phyloP scores from a whole-genome alignment of 2,329 filamentous ascomycete species.

The Cercospora sesami region DNA sequence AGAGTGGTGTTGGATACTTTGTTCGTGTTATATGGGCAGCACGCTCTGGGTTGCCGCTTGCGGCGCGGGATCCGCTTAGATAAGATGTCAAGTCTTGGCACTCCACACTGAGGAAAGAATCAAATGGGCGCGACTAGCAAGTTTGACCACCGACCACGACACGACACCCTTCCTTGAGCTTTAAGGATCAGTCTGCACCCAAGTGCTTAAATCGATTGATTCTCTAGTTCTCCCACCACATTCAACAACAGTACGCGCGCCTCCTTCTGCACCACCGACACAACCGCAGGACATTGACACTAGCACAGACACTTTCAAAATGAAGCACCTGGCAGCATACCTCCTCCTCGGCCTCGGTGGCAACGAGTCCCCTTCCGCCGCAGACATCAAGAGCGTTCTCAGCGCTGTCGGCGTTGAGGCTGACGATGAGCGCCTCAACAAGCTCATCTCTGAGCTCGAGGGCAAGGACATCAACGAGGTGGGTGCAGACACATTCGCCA shows the following conservation, averaged over 20 bases:
- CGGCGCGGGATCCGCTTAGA: constrained; percentile 5
- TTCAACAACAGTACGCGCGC: constrained; percentile 25
- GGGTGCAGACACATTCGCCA: constrained; percentile 44
- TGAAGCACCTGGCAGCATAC: constrained; percentile 99
- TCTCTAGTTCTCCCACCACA: constrained; percentile 68
- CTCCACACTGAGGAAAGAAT: constrained; percentile 14
- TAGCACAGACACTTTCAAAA: constrained; percentile 59
- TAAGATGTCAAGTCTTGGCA: constrained; percentile 5
- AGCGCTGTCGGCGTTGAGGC: constrained; percentile 93
- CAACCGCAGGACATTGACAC: constrained; percentile 13
- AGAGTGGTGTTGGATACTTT: neutral
- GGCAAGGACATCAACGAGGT: constrained; percentile 93
- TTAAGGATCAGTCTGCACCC: constrained; percentile 98
- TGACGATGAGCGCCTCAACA: constrained; percentile 79
- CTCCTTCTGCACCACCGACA: neutral
- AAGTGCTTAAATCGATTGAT: constrained; percentile 99
- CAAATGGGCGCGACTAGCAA: neutral
- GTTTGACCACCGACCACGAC: constrained; percentile 8
- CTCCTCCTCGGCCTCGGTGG: constrained; percentile 93
- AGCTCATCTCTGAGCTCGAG: constrained; percentile 85
- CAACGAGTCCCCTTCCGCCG: constrained; percentile 82
- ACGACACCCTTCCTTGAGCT: constrained; percentile 58
- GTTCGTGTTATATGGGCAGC: constrained; percentile 4
- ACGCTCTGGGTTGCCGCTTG: constrained; percentile 1
- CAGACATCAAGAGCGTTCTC: constrained; percentile 85